Conservation (phyloP, 176 grass and related monocot genomes). For the Echinochloa phyllopogon region DNA sequence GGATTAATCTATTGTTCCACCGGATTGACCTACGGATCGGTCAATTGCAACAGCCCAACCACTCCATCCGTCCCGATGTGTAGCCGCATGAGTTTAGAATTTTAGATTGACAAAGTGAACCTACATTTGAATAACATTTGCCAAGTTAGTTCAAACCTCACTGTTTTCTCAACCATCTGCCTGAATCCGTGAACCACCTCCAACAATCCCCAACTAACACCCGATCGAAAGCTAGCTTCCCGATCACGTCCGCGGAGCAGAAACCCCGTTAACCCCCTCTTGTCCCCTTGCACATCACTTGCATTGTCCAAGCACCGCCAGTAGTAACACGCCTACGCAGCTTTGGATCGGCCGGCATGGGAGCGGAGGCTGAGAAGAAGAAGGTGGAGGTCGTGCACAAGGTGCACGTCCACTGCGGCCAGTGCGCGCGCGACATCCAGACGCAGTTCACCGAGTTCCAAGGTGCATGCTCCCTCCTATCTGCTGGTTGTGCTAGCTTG, state of each 20-base stretch:
- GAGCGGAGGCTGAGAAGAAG: slow-evolving; percentile 32
- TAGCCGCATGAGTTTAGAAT: too few relatives aligned
- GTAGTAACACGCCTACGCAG: too few relatives aligned
- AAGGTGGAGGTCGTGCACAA: slow-evolving; percentile 62
- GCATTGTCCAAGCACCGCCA: not conserved
- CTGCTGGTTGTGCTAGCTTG: too few relatives aligned
- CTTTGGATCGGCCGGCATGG: not conserved
- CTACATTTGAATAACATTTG: not conserved
- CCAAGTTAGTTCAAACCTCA: not conserved
- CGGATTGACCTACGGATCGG: slow-evolving; percentile 22
- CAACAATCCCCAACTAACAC: slow-evolving; percentile 69
- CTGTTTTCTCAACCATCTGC: slow-evolving; percentile 38
- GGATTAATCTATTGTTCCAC: not conserved
- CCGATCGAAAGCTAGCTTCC: slow-evolving; percentile 1
- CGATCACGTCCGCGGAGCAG: not conserved
- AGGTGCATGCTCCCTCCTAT: slow-evolving; percentile 1
- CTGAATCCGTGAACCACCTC: slow-evolving; percentile 58
- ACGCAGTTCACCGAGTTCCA: slow-evolving; percentile 63
- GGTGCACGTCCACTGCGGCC: slow-evolving; percentile 73
- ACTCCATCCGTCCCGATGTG: too few relatives aligned
- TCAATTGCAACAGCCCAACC: slow-evolving; percentile 23
- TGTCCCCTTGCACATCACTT: not conserved
- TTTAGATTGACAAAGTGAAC: slow-evolving; percentile 47
- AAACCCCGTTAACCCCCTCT: not conserved
- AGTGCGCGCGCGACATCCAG: slow-evolving; percentile 63